Conservation (phyloP, 2,329 filamentous ascomycete species). For the Diaporthe longicolla region DNA sequence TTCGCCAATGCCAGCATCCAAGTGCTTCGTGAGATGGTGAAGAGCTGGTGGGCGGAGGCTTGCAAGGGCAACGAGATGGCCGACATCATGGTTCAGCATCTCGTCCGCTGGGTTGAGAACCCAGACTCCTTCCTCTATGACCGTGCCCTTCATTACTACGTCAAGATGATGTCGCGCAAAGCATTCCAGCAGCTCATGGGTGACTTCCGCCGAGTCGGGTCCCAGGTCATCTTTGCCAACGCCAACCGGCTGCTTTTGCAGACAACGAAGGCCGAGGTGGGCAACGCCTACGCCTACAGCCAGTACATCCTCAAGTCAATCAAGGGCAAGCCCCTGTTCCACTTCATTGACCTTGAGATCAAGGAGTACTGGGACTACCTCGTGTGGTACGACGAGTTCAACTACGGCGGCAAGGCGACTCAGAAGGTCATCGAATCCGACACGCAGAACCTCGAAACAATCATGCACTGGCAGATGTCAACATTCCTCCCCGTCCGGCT, state of each 20-base stretch:
- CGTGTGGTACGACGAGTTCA: constrained; percentile 99
- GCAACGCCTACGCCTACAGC: constrained; percentile 95
- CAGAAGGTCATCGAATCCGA: constrained; percentile 81
- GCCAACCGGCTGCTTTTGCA: constrained; percentile 91
- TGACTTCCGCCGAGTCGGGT: constrained; percentile 95
- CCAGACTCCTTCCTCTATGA: constrained; percentile 97
- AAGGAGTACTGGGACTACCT: constrained; percentile 99
- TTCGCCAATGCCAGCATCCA: constrained; percentile 93
- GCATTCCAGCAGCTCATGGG: constrained; percentile 97
- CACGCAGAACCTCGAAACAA: constrained; percentile 85
- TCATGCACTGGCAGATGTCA: constrained; percentile 99
- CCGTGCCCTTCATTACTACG: constrained; percentile 93
- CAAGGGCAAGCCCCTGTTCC: constrained; percentile 93
- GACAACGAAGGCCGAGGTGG: constrained; percentile 96
- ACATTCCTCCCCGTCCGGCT: constrained; percentile 87
- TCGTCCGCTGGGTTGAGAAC: constrained; percentile 97
- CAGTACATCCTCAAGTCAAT: constrained; percentile 99
- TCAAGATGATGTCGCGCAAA: constrained; percentile 98
- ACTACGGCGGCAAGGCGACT: constrained; percentile 96
- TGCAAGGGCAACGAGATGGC: constrained; percentile 93
- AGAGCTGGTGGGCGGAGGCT: constrained; percentile 97
- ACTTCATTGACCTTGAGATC: constrained; percentile 97
- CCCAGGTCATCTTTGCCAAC: constrained; percentile 94
- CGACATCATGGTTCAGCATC: constrained; percentile 95
- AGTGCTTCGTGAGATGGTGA: constrained; percentile 97